Evolutionary conservation across 2,329 filamentous ascomycete species (phyloP).

Genomic region (Hirsutella minnesotensis): DNA sequence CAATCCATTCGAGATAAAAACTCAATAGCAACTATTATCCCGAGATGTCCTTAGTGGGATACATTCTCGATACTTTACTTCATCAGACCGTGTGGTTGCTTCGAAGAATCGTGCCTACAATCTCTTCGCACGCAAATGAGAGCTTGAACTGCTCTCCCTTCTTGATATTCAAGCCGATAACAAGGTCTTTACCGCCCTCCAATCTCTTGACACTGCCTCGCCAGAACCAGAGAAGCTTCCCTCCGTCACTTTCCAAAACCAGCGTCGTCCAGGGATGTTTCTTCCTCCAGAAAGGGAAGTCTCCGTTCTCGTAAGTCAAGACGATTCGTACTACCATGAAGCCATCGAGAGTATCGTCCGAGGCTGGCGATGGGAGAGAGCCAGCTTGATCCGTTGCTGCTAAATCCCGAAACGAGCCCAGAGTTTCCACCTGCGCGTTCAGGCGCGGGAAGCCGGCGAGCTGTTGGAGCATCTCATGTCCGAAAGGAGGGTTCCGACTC

Average conservation of each 20-base stretch:
- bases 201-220: slow-evolving; percentile 52
- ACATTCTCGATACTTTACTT: too few relatives aligned
- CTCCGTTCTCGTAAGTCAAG: slow-evolving; percentile 59
- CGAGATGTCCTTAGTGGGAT: too few relatives aligned
- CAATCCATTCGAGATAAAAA: too few relatives aligned
- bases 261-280: slow-evolving; percentile 60
- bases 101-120: slow-evolving; percentile 48
- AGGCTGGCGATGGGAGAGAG: slow-evolving; percentile 8
- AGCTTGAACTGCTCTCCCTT: slow-evolving; percentile 45
- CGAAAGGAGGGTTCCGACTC: slow-evolving; percentile 74
- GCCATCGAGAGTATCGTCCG: slow-evolving; percentile 12
- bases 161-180: slow-evolving; percentile 43
- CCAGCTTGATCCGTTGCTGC: neutral
- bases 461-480: slow-evolving; percentile 52
- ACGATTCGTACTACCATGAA: slow-evolving; percentile 44
- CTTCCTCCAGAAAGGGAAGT: slow-evolving; percentile 49
- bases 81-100: neutral
- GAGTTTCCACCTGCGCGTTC: slow-evolving; percentile 25
- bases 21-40: too few relatives aligned
- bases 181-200: slow-evolving; percentile 40
- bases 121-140: slow-evolving; percentile 75
- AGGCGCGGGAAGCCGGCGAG: slow-evolving; percentile 59
- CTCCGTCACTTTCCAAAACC: slow-evolving; percentile 47
- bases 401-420: slow-evolving; percentile 7
- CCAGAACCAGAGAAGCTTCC: slow-evolving; percentile 54